Evolutionary conservation across 495 filamentous ascomycete genomes (phyloP), one percentile per base, ranked within the genome.

Genomic region (Pseudevernia furfuracea): DNA sequence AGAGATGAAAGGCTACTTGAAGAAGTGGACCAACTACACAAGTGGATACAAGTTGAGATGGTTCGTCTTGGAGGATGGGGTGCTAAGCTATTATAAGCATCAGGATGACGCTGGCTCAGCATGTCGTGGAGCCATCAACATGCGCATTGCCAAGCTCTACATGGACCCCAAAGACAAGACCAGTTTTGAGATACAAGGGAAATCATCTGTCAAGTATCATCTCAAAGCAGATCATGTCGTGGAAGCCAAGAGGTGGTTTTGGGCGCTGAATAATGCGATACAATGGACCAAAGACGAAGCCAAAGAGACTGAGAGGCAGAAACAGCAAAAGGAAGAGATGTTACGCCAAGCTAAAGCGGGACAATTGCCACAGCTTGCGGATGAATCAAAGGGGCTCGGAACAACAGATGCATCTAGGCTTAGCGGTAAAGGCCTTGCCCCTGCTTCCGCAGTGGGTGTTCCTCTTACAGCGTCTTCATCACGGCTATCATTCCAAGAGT

Each of bases 21-120:
- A 96, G 74, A 98, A 98, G 72, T 98, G 94, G 94, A 97, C 94
- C 28, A 98, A 98, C 70, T 98, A 98, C 73, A 91, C 92, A 12
- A 90, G 86, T 70, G 94, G 94, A 6, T 97, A 94, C 77, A 96
- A 98, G 76, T 76, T 98, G 60, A 83, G 94, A 57, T 98, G 93
- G 92, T 98, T 98, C 74, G 95, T 97, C 1, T 81, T 98, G 30
- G 94, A 98, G 70, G 95, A 97, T 71, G 94, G 94, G 21, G 95
- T 98, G 23, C 75, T 98, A 68, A 97, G 94, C 73, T 98, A 98
- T 74, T 98, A 97, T 78, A 98, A 98, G 76, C 91, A 98, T 73
- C 94, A 98, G 77, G 85, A 98, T 72, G 94, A 97, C 73, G 86
- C 89, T 39, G 90, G 90, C 15, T 91, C 89, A 23, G 90, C 94